phyloP scores from a whole-genome alignment of 352 stramenopile genomes.

The Bremia lactucae region DNA sequence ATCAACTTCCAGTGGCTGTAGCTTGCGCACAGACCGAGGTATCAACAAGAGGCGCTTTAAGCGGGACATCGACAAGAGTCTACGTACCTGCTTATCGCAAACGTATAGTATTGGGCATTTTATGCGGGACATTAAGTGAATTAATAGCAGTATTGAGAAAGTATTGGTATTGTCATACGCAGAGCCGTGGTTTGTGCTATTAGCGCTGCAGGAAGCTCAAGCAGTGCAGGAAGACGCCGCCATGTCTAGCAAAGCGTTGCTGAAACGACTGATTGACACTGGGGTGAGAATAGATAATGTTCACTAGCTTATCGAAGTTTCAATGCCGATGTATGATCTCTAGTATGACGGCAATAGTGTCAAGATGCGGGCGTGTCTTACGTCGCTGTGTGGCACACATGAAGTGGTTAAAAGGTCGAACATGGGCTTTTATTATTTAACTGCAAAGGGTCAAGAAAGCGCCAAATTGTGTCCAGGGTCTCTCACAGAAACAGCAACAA shows the following conservation, averaged over 20 bases:
- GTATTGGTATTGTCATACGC: not conserved
- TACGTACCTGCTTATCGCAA: slow-evolving; percentile 56
- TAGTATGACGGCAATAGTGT: slow-evolving; percentile 45
- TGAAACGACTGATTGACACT: slow-evolving; percentile 35
- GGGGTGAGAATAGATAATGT: slow-evolving; percentile 28
- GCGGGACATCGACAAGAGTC: slow-evolving; percentile 1
- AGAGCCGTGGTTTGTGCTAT: slow-evolving; percentile 76
- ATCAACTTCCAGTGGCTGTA: not conserved
- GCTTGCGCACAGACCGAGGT: slow-evolving; percentile 1
- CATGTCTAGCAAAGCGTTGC: slow-evolving; percentile 27
- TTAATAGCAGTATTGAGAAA: not conserved
- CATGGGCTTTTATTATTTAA: slow-evolving; percentile 39
- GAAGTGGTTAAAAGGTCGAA: slow-evolving; percentile 39
- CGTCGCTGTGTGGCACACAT: slow-evolving; percentile 45
- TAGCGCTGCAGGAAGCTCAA: slow-evolving; percentile 29
- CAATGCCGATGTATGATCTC: too few species aligned
- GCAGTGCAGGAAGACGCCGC: slow-evolving; percentile 28
- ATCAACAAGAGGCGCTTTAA: slow-evolving; percentile 1
- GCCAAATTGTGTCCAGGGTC: slow-evolving; percentile 34
- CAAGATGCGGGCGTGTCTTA: slow-evolving; percentile 48
- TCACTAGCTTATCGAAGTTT: too few species aligned
- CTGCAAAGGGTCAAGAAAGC: slow-evolving; percentile 39
- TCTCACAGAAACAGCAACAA: slow-evolving; percentile 2
- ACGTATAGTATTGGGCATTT: slow-evolving; percentile 20
- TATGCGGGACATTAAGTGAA: not conserved